Conservation (phyloP, 768 basidiomycete species). For the Roridomyces roridus region DNA sequence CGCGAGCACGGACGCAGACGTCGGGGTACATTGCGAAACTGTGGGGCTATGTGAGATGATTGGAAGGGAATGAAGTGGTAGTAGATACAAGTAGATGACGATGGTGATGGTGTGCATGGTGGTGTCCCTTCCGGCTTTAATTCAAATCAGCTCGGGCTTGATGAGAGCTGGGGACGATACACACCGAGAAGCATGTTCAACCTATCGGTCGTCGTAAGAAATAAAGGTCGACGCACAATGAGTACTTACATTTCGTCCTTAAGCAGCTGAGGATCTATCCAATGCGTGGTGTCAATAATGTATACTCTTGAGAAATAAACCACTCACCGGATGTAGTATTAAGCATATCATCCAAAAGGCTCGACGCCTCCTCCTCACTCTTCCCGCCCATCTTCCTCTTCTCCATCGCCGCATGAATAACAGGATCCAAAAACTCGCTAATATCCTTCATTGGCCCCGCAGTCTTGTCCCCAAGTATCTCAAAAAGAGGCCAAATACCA, state of each 20-base stretch:
- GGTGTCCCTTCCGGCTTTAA: slow-evolving; percentile 5
- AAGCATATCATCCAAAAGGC: slow-evolving; percentile 61
- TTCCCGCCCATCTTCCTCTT: slow-evolving; percentile 37
- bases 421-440: slow-evolving; percentile 57
- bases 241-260: slow-evolving; percentile 52
- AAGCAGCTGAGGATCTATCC: slow-evolving; percentile 50
- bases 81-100: slow-evolving; percentile 37
- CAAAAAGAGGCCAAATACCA: slow-evolving; percentile 54
- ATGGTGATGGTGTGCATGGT: slow-evolving; percentile 40
- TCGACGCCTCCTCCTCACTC: slow-evolving; percentile 38
- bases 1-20: slow-evolving; percentile 50
- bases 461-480: slow-evolving; percentile 58
- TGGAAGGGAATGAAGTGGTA: background rate
- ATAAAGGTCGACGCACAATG: background rate
- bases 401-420: slow-evolving; percentile 54
- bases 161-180: background rate
- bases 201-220: slow-evolving; percentile 20
- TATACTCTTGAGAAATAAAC: too few species aligned
- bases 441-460: slow-evolving; percentile 52
- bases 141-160: too few species aligned
- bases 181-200: slow-evolving; percentile 52
- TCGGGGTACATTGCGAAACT: slow-evolving; percentile 44
- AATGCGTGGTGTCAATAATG: too few species aligned
- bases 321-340: slow-evolving; percentile 50
- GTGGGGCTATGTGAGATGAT: too few species aligned